A percentile compares a stretch with the other conserved stretches of the same genome.
Evolutionary conservation across 1,284 basidiomycete genomes (phyloP).

Genomic region (Malassezia nana): DNA sequence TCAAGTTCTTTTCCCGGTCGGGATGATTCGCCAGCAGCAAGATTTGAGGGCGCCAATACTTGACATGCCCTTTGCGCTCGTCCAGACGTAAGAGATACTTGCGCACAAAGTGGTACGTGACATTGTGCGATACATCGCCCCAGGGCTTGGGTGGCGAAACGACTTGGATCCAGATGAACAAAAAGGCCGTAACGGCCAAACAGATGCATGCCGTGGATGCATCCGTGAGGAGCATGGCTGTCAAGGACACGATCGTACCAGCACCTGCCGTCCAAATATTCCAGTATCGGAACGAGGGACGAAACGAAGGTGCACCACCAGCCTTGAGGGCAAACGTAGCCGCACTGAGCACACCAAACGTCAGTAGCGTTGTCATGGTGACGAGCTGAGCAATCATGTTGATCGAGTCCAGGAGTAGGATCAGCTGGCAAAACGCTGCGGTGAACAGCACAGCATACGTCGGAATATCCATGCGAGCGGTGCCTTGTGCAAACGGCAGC

Average conservation of each 20-base stretch:
- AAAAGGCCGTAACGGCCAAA: conserved; percentile 34
- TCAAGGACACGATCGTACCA: conserved; percentile 35
- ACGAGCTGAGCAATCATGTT: conserved; percentile 47
- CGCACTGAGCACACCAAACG: conserved; percentile 43
- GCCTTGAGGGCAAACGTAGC: conserved; percentile 46
- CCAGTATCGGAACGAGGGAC: conserved; percentile 47
- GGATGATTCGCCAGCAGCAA: conserved; percentile 45
- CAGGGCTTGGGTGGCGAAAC: conserved; percentile 46
- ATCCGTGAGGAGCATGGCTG: conserved; percentile 46
- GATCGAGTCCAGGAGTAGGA: conserved; percentile 44
- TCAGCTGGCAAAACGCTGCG: conserved; percentile 37
- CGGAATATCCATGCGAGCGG: conserved; percentile 39
- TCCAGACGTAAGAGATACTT: conserved; percentile 46
- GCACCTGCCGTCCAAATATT: conserved; percentile 47
- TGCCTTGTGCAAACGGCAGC: conserved; percentile 42
- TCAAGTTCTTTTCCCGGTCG: conserved; percentile 45
- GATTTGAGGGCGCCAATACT: conserved; percentile 48
- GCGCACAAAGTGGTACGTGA: conserved; percentile 46
- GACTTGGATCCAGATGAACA: conserved; percentile 43
- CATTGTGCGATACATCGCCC: conserved; percentile 47
- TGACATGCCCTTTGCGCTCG: conserved; percentile 47
- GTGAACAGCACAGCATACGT: conserved; percentile 42
- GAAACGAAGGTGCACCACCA: conserved; percentile 46
- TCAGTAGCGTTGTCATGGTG: conserved; percentile 46
- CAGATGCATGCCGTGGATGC: conserved; percentile 30